Evolutionary conservation across 2,329 filamentous ascomycete species (phyloP), one percentile per base, ranked within the genome.

Genomic region (Neurospora sp.): DNA sequence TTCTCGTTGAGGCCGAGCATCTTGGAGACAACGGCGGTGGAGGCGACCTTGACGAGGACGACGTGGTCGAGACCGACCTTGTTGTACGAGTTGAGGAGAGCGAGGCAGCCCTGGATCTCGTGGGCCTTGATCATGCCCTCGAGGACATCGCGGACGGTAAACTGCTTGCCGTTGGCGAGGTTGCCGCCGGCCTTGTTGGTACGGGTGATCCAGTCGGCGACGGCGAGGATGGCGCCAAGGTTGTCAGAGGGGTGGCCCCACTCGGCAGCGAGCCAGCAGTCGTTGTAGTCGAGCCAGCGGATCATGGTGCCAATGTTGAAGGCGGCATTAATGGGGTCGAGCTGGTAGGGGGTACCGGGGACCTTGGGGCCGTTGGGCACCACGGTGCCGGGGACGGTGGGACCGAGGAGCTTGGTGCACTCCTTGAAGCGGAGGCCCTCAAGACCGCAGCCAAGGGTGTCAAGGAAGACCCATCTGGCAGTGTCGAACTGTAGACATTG

Each of bases 301-400:
- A 99, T 97, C 91, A 97, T 97, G 77, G 96, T 92, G 77, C 96
- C 96, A 77, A 99, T 98, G 87, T 98, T 98, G 88, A 99, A 98
- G 74, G 96, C 96, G 73, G 91, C 96, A 77, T 95, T 95, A 79
- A 98, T 89, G 46, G 96, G 96, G 80, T 98, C 96, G 76, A 99
- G 89, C 83, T 96, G 91, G 84, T 95, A 98, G 75, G 91, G 89
- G 39, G 96, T 98, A 74, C 96, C 96, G 52, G 92, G 92, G 65
- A 99, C 92, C 79, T 90, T 92, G 77, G 93, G 91, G 75, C 96
- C 96, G 79, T 97, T 94, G 79, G 96, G 95, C 69, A 98, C 95
- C 66, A 90, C 83, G 68, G 96, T 97, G 76, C 95, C 96, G 72
- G 92, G 89, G 67, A 99, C 95, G 75, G 95, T 87, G 68, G 96